A percentile compares a stretch with the other conserved stretches of the same genome.
Evolutionary conservation across 345 rosid genomes (phyloP).

Genomic region (Barbarea vulgaris): DNA sequence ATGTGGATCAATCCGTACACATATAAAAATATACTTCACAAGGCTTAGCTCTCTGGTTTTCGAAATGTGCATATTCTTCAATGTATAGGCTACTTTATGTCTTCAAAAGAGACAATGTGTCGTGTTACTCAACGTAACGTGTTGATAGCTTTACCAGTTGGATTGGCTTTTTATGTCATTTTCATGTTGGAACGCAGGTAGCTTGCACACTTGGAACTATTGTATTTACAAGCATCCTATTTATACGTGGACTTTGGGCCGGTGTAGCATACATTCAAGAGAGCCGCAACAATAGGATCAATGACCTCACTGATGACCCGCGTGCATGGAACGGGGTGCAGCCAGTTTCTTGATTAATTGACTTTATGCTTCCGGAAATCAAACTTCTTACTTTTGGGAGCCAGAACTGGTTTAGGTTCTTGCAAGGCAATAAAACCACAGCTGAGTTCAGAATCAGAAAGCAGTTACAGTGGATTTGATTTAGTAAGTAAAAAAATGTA

Average conservation of each 20-base stretch:
- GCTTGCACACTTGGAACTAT: constrained; percentile 43
- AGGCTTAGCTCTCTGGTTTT: constrained; percentile 1
- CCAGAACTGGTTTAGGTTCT: constrained; percentile 18
- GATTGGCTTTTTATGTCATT: not conserved
- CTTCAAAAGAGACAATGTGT: not conserved
- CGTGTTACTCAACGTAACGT: not conserved
- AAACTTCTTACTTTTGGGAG: constrained; percentile 10
- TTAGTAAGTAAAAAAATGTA: constrained; percentile 19
- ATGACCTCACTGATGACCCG: constrained; percentile 40
- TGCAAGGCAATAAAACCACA: constrained; percentile 32
- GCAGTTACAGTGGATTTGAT: constrained; percentile 21
- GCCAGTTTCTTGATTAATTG: constrained; percentile 32
- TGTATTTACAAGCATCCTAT: constrained; percentile 44
- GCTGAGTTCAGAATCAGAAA: constrained; percentile 26
- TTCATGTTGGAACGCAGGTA: constrained; percentile 29
- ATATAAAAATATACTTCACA: too few species aligned
- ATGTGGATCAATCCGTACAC: not conserved
- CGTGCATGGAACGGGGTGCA: constrained; percentile 42
- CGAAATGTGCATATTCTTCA: not conserved
- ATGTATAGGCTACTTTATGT: not conserved
- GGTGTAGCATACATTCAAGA: constrained; percentile 46
- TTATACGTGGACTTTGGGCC: constrained; percentile 46
- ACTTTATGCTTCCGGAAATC: not conserved
- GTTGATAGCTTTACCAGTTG: not conserved
- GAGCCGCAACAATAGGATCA: constrained; percentile 41